A percentile compares a stretch with the other conserved stretches of the same genome.
These are phyloP conservation scores for Fusarium redolens DNA, from an alignment of 2,329 filamentous ascomycete genomes.

Conservation along the genomic window DNA sequence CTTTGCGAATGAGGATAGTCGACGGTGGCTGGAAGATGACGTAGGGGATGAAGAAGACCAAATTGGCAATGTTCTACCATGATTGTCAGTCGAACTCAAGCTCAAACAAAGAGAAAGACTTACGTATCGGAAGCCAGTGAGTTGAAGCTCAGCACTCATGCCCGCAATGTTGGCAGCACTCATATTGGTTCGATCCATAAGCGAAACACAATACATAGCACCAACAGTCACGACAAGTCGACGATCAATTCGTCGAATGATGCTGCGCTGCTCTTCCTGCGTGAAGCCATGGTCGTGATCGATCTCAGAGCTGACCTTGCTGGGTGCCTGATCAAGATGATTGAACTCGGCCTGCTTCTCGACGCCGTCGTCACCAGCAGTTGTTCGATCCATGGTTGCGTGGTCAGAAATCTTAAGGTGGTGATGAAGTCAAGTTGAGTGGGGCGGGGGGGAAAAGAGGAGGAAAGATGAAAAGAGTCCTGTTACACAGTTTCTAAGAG, in stretches of 20 bases:
- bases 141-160: slow-evolving; percentile 60
- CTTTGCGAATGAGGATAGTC: slow-evolving; percentile 73
- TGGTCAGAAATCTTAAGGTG: not conserved
- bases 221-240: slow-evolving; percentile 72
- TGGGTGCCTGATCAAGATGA: slow-evolving; percentile 39
- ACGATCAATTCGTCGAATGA: slow-evolving; percentile 76
- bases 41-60: slow-evolving; percentile 81
- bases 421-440: not conserved
- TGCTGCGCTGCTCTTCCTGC: slow-evolving; percentile 70
- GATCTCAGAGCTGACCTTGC: slow-evolving; percentile 40
- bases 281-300: slow-evolving; percentile 61
- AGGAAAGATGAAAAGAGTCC: slow-evolving; percentile 6
- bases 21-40: slow-evolving; percentile 77
- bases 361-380: slow-evolving; percentile 25
- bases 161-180: slow-evolving; percentile 79
- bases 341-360: slow-evolving; percentile 45
- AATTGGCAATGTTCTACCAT: slow-evolving; percentile 69
- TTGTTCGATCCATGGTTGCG: slow-evolving; percentile 42
- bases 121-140: slow-evolving; percentile 61
- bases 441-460: not conserved
- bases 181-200: slow-evolving; percentile 85
- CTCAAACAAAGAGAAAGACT: slow-evolving; percentile 23
- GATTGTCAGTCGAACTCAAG: not conserved
- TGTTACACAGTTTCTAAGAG: slow-evolving; percentile 27
- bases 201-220: slow-evolving; percentile 76